Evolutionary conservation across 2,329 filamentous ascomycete genomes (phyloP).

Genomic region (Hymenoscyphus infarciens): DNA sequence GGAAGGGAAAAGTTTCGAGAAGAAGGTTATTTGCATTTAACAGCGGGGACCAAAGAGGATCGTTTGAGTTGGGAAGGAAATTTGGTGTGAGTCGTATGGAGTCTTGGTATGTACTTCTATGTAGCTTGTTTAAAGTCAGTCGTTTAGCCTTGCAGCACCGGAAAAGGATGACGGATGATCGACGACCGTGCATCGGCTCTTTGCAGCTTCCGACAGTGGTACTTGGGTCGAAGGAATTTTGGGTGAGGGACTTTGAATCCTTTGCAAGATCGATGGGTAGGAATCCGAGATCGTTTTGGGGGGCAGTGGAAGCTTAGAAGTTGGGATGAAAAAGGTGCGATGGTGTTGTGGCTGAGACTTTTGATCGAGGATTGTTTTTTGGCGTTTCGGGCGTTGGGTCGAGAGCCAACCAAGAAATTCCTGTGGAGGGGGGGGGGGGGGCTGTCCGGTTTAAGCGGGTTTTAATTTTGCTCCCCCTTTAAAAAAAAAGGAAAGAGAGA

Average conservation of each 20-base stretch:
- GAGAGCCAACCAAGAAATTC: not conserved
- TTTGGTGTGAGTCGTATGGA: conserved; percentile 1
- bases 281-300: conserved; percentile 1
- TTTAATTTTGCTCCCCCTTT: too few species aligned
- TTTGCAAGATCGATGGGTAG: conserved; percentile 2
- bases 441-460: too few species aligned
- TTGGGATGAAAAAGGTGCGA: not conserved
- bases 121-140: not conserved
- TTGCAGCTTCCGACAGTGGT: not conserved
- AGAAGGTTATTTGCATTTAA: conserved; percentile 8
- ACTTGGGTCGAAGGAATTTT: conserved; percentile 7
- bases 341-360: not conserved
- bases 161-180: conserved; percentile 9
- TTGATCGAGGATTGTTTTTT: not conserved
- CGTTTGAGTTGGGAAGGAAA: not conserved
- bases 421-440: too few species aligned
- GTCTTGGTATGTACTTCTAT: too few species aligned
- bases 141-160: not conserved
- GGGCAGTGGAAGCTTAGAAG: not conserved
- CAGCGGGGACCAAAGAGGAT: not conserved
- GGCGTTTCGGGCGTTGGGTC: not conserved
- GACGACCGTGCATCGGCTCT: conserved; percentile 1
- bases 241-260: conserved; percentile 3
- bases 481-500: too few species aligned
- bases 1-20: conserved; percentile 11